A percentile compares a stretch with the other conserved stretches of the same genome.
Evolutionary conservation across 371 early-diverging fungal species (phyloP).

Genomic region (Apophysomyces elegans): DNA sequence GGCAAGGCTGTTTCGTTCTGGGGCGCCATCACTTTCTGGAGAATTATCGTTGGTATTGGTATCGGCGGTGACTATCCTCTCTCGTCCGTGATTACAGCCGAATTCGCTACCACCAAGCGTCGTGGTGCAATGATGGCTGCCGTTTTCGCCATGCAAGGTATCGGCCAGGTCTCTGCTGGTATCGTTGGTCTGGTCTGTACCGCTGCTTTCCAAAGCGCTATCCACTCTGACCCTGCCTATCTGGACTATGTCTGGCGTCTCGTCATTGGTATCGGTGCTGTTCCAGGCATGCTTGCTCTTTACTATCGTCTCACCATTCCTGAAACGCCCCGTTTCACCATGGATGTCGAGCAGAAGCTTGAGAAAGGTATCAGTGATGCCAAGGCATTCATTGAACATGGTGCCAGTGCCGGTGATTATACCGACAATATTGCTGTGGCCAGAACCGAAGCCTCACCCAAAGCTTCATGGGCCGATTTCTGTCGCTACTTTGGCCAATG

Average conservation of each 20-base stretch:
- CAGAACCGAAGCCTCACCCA: constrained; percentile 25
- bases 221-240: constrained; percentile 54
- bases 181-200: constrained; percentile 67
- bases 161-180: constrained; percentile 76
- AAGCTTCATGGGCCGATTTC: constrained; percentile 47
- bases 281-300: constrained; percentile 65
- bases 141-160: constrained; percentile 89
- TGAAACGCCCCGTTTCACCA: constrained; percentile 84
- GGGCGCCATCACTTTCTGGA: constrained; percentile 76
- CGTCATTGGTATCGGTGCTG: constrained; percentile 67
- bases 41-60: constrained; percentile 77
- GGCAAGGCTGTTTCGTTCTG: constrained; percentile 61
- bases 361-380: constrained; percentile 59
- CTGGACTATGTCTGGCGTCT: constrained; percentile 85
- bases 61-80: constrained; percentile 83
- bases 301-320: constrained; percentile 86
- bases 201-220: constrained; percentile 57
- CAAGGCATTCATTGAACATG: constrained; percentile 56
- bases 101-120: constrained; percentile 75
- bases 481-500: constrained; percentile 50
- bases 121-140: constrained; percentile 86
- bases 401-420: constrained; percentile 45
- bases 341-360: constrained; percentile 73
- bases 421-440: constrained; percentile 36
- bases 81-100: constrained; percentile 81